phyloP scores from a whole-genome alignment of 78 protist species.

The Isochrysis galbana region DNA sequence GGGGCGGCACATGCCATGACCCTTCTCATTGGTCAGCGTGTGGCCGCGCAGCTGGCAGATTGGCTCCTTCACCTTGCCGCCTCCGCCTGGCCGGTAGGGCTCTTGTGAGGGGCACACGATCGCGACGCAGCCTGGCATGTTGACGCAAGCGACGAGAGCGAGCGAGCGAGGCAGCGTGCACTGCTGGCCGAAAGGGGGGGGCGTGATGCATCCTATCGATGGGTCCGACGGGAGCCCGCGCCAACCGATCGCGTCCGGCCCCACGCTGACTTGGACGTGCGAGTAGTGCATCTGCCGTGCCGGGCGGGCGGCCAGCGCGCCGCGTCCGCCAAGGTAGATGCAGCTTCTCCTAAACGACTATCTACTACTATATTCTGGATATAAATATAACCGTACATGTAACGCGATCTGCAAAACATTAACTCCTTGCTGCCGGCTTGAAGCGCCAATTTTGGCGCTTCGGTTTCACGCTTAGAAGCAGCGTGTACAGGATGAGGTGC shows the following conservation, averaged over 20 bases:
- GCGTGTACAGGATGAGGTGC: too few species aligned
- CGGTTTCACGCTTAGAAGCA: too few species aligned
- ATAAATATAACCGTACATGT: background rate
- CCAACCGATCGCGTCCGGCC: background rate
- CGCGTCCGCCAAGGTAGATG: too few species aligned
- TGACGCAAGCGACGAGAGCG: background rate
- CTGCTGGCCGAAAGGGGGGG: constrained; percentile 11
- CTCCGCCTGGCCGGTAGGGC: background rate
- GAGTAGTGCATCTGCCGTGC: background rate
- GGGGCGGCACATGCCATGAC: background rate
- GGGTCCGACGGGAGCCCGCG: background rate
- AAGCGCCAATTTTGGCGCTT: too few species aligned
- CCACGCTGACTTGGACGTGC: background rate
- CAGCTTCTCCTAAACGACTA: background rate
- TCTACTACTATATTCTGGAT: background rate
- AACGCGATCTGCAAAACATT: background rate
- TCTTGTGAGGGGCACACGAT: background rate
- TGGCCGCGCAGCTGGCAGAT: background rate
- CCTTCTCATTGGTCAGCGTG: background rate
- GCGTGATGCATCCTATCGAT: background rate
- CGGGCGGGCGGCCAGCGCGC: too few species aligned
- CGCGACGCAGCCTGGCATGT: background rate
- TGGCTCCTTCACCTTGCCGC: background rate
- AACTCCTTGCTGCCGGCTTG: too few species aligned
- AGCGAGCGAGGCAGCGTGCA: background rate